phyloP scores from a whole-genome alignment of 768 basidiomycete species.

The Russula ochroleuca region DNA sequence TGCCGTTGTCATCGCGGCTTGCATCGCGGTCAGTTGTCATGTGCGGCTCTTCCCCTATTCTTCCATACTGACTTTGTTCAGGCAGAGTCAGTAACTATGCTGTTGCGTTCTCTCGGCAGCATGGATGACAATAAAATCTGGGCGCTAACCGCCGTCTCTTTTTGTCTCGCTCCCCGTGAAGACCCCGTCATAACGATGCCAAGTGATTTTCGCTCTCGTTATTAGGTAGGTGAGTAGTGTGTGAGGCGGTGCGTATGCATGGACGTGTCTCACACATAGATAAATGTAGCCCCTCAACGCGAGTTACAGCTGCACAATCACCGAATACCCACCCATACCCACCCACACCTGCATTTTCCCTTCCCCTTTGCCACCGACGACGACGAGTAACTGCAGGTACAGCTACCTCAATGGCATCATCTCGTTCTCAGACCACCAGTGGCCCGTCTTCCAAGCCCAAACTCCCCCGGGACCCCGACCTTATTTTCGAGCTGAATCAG shows the following conservation, averaged over 20 bases:
- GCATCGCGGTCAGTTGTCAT: background rate
- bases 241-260: background rate
- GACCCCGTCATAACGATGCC: background rate
- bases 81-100: background rate
- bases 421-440: background rate
- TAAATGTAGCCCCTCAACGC: background rate
- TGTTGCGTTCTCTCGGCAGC: background rate
- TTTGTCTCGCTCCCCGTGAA: background rate
- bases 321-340: background rate
- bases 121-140: background rate
- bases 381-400: background rate
- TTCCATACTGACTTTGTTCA: background rate
- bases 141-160: background rate
- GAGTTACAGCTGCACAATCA: background rate
- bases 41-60: background rate
- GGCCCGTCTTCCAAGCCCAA: background rate
- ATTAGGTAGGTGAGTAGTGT: background rate
- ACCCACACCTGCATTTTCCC: background rate
- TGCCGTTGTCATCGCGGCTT: background rate
- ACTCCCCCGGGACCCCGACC: background rate
- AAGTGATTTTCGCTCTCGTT: background rate
- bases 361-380: too few relatives aligned
- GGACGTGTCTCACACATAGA: background rate
- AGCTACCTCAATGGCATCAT: background rate
- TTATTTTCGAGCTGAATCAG: background rate